Evolutionary conservation across 2,329 filamentous ascomycete species (phyloP), one percentile per base, ranked within the genome.

Genomic region (Colletotrichum neosansevieriae): DNA sequence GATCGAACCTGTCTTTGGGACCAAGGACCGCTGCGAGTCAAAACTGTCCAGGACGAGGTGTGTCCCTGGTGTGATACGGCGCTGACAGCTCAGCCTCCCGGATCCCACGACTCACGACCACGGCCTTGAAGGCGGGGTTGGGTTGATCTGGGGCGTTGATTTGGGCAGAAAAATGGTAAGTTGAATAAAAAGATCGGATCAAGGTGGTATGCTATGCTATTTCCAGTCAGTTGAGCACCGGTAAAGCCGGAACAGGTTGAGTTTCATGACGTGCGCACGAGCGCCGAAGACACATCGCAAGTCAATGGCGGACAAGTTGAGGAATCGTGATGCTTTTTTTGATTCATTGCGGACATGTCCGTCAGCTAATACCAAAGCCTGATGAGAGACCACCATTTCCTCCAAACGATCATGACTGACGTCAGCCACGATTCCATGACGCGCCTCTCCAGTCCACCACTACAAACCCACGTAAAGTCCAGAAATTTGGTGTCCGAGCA

Each of bases 31-130:
- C 29, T 29, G 29, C 29, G 29, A 29, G 7, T 29, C 3, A 29
- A 7, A 9, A 29, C 6, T 29, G 29, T 29, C 29, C 29, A 29
- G 29, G 29, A 12, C 49, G 49, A 10, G 29, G 3, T 53, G 12
- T 13, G 4, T 29, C 34, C 29, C 49, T 32, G 49, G 10, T 32
- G 49, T 11, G 38, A 32, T 44, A 19, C 44, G 13, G 42, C n/a
- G 29, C 17, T 53, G 58, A 53, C 36, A 61, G 58, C 58, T 61
- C 58, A 61, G 58, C 58, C 47, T 53, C 58, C 21, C n/a, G 21
- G 17, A 19, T 29, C 17, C 32, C 58, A 40, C 58, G 45, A 60
- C 44, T 50, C 58, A 60, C 58, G 58, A 53, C 58, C 15, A 21
- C 12, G 12, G 58, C 9, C 13, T 38, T 38, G 3, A 6, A 21